Percentiles rank a stretch among this genome's conserved stretches.
phyloP scores from a whole-genome alignment of 495 filamentous ascomycete species.

The Xylaria scruposa region DNA sequence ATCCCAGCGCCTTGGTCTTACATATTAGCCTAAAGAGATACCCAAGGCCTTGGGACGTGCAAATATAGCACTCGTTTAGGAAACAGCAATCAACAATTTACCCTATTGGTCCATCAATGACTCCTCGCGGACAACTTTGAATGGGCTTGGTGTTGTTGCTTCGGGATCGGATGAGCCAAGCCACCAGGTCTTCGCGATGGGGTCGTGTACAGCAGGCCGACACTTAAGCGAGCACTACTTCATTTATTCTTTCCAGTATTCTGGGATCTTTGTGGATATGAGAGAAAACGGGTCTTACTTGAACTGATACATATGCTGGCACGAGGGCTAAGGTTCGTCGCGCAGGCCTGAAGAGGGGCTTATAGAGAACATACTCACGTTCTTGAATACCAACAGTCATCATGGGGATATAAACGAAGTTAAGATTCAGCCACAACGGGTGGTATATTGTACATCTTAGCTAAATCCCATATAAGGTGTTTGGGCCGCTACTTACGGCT shows the following conservation, averaged over 20 bases:
- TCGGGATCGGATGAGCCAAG: not conserved
- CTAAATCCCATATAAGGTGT: not conserved
- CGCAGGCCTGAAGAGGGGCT: not conserved
- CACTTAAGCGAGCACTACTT: not conserved
- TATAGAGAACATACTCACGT: not conserved
- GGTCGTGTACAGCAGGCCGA: not conserved
- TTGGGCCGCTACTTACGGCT: not conserved
- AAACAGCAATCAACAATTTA: not conserved
- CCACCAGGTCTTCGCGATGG: not conserved
- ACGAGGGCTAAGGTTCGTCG: not conserved
- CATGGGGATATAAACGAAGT: not conserved
- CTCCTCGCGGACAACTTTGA: not conserved
- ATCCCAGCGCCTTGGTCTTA: conserved; percentile 7
- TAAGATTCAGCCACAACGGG: not conserved
- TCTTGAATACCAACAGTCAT: not conserved
- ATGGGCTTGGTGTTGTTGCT: not conserved
- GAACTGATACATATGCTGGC: not conserved
- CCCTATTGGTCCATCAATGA: not conserved
- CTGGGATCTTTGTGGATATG: not conserved
- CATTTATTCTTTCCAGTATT: not conserved
- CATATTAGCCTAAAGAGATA: conserved; percentile 19
- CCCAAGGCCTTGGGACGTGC: conserved; percentile 11
- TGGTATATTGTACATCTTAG: not conserved
- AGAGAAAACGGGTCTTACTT: not conserved
- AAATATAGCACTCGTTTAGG: not conserved